Conservation (phyloP, 352 stramenopile genomes). For the Globisporangium viniferum region DNA sequence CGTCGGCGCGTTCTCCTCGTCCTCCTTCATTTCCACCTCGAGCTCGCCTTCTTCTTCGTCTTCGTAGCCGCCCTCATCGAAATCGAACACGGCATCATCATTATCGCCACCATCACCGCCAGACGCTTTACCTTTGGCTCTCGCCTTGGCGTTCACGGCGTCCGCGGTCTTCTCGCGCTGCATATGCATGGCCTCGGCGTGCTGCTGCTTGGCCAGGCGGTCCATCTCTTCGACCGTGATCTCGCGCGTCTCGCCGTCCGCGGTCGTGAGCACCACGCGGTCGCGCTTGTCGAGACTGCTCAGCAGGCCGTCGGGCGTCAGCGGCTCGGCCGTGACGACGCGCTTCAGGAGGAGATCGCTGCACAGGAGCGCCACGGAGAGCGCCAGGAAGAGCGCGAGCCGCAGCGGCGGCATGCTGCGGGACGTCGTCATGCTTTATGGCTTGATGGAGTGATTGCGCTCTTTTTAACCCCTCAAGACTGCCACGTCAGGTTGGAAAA, state of each 20-base stretch:
- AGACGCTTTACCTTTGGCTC: not conserved
- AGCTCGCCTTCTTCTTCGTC: not conserved
- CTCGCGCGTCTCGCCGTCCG: slow-evolving; percentile 41
- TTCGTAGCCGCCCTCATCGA: not conserved
- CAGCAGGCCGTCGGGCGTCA: slow-evolving; percentile 12
- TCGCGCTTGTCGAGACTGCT: slow-evolving; percentile 17
- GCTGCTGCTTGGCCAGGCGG: slow-evolving; percentile 26
- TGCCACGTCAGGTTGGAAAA: too few relatives aligned
- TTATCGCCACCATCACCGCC: not conserved
- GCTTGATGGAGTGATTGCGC: too few relatives aligned
- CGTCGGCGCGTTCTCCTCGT: slow-evolving; percentile 17
- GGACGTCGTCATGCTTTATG: too few relatives aligned
- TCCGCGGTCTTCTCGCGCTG: slow-evolving; percentile 19
- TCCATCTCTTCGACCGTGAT: slow-evolving; percentile 48
- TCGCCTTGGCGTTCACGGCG: not conserved
- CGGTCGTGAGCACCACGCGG: slow-evolving; percentile 33
- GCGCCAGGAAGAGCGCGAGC: not conserved
- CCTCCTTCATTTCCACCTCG: not conserved
- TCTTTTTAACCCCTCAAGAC: too few relatives aligned
- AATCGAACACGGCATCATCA: not conserved
- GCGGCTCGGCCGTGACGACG: not conserved
- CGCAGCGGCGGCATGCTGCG: not conserved
- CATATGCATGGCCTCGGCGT: slow-evolving; percentile 29
- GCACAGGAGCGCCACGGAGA: not conserved
- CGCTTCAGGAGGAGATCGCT: not conserved